These are phyloP conservation scores for Poa annua DNA, from an alignment of 176 grass and related monocot species.

Conservation along the genomic window DNA sequence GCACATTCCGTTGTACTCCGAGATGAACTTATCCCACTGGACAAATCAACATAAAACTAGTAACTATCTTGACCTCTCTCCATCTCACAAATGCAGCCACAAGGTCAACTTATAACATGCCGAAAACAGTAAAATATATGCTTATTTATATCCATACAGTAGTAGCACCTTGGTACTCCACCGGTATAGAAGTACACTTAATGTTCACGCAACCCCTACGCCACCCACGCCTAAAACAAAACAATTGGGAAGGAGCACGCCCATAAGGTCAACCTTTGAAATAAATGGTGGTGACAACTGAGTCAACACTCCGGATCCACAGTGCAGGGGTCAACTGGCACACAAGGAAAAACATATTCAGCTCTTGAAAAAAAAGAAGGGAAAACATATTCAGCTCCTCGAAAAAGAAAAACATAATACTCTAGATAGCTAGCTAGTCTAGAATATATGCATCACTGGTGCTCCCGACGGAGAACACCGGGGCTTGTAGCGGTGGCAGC, in stretches of 20 bases:
- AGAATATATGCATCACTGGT: too few species aligned
- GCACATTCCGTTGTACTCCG: not conserved
- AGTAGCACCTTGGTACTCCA: not conserved
- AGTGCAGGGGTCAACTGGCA: not conserved
- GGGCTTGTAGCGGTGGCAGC: too few species aligned
- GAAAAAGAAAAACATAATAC: not conserved
- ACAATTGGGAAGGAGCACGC: not conserved
- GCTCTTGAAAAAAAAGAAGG: not conserved
- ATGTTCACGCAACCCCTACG: conserved; percentile 23
- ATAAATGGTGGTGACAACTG: not conserved
- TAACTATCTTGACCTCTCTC: not conserved
- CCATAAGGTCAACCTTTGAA: not conserved
- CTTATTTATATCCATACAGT: not conserved
- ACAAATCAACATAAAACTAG: not conserved
- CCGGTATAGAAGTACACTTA: not conserved
- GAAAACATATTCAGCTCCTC: too few species aligned
- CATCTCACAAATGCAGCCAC: not conserved
- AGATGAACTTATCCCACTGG: not conserved
- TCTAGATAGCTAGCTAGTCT: not conserved
- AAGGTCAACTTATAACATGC: not conserved
- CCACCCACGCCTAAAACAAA: not conserved
- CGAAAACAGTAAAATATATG: not conserved
- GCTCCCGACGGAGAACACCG: too few species aligned
- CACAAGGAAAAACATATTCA: not conserved
- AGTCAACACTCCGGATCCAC: conserved; percentile 5